These are phyloP conservation scores for Phytophthora citricola DNA, from an alignment of 352 stramenopile species.

Conservation along the genomic window DNA sequence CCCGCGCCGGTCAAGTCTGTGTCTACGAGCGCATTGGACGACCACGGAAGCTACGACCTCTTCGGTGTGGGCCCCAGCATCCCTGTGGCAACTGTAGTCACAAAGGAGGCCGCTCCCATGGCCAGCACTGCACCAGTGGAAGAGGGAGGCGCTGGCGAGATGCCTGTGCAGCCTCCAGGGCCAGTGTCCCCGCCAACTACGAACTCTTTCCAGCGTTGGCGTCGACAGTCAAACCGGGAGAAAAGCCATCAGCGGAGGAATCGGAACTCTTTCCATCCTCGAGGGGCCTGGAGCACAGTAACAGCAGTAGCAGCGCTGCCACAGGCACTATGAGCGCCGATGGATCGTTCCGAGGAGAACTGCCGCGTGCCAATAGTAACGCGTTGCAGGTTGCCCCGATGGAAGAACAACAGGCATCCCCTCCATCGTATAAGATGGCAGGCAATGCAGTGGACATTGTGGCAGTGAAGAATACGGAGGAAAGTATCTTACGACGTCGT, in stretches of 20 bases:
- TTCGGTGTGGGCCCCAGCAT: slow-evolving; percentile 30
- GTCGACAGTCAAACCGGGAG: slow-evolving; percentile 18
- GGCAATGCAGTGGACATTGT: slow-evolving; percentile 87
- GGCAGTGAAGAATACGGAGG: slow-evolving; percentile 66
- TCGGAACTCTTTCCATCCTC: slow-evolving; percentile 42
- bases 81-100: slow-evolving; percentile 15
- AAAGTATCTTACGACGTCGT: slow-evolving; percentile 72
- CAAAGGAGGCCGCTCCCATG: slow-evolving; percentile 25
- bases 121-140: slow-evolving; percentile 39
- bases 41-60: slow-evolving; percentile 42
- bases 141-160: slow-evolving; percentile 34
- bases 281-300: slow-evolving; percentile 17
- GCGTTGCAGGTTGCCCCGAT: slow-evolving; percentile 8
- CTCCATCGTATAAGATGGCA: slow-evolving; percentile 68
- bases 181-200: slow-evolving; percentile 37
- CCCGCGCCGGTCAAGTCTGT: slow-evolving; percentile 26
- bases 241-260: slow-evolving; percentile 14
- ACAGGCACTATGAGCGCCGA: slow-evolving; percentile 10
- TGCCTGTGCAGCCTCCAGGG: slow-evolving; percentile 20
- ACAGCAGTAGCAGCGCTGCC: slow-evolving; percentile 26
- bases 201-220: slow-evolving; percentile 51
- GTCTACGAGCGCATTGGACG: slow-evolving; percentile 31
- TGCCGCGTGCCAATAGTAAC: slow-evolving; percentile 24
- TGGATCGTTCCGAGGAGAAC: slow-evolving; percentile 17
- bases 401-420: slow-evolving; percentile 19